Conservation (phyloP, 108 stramenopile species). For the Phaeodactylum tricornutum region DNA sequence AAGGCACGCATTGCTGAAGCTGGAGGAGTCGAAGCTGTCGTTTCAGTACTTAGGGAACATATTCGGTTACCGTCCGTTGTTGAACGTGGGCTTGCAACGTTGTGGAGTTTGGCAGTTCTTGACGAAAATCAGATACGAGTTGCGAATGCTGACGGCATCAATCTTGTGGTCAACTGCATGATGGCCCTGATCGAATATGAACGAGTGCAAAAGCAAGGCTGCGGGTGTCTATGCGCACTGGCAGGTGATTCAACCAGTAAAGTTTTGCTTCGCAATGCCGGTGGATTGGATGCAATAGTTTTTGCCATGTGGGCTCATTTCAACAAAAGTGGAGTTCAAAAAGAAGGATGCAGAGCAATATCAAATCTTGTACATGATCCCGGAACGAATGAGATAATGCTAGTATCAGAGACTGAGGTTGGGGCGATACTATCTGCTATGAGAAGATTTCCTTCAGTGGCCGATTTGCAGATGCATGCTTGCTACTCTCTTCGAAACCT, state of each 20-base stretch:
- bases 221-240: conserved; percentile 30
- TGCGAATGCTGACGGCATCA: conserved; percentile 15
- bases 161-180: conserved; percentile 29
- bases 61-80: conserved; percentile 24
- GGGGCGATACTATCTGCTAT: conserved; percentile 29
- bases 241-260: conserved; percentile 23
- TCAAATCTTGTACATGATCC: conserved; percentile 20
- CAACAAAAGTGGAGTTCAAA: conserved; percentile 14
- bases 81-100: conserved; percentile 24
- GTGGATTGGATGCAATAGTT: conserved; percentile 29
- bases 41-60: conserved; percentile 17
- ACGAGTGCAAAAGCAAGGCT: conserved; percentile 38
- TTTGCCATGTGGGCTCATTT: conserved; percentile 35
- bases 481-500: no score
- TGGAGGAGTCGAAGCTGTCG: conserved; percentile 23
- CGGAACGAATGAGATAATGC: conserved; percentile 27
- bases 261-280: conserved; percentile 17
- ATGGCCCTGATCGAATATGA: conserved; percentile 23
- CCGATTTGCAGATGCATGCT: conserved; percentile 27
- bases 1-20: conserved; percentile 20
- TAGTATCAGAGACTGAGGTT: conserved; percentile 18
- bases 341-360: conserved; percentile 27
- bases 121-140: conserved; percentile 20
- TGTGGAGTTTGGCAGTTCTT: conserved; percentile 32
- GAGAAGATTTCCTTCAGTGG: conserved; percentile 20